Percentiles rank a stretch among this genome's conserved stretches.
These are phyloP conservation scores for Panaeolus cyanescens DNA, from an alignment of 768 basidiomycete species.

Conservation along the genomic window DNA sequence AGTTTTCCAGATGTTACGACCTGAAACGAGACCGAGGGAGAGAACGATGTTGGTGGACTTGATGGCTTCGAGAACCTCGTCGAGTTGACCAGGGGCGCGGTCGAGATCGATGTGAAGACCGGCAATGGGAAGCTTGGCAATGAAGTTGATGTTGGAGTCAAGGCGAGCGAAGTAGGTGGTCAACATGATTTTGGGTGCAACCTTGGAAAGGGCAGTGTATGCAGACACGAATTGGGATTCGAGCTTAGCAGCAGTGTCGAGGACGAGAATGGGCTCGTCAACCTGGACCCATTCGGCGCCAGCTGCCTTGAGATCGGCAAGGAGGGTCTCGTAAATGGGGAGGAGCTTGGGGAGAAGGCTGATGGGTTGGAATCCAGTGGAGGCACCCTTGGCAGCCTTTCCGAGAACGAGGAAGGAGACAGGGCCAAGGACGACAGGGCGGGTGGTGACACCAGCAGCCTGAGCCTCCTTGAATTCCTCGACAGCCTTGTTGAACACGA, in stretches of 20 bases:
- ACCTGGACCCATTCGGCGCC: conserved; percentile 96
- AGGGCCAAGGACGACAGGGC: conserved; percentile 95
- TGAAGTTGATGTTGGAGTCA: conserved; percentile 84
- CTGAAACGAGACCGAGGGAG: conserved; percentile 95
- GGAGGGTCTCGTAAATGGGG: conserved; percentile 88
- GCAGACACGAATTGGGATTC: conserved; percentile 80
- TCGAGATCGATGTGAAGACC: conserved; percentile 97
- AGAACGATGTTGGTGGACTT: conserved; percentile 81
- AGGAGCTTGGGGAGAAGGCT: conserved; percentile 87
- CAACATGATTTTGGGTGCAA: conserved; percentile 89
- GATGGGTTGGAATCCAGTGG: conserved; percentile 86
- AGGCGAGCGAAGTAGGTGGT: conserved; percentile 98
- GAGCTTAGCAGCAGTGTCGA: conserved; percentile 77
- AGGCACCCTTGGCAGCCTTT: conserved; percentile 86
- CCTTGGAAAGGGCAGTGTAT: conserved; percentile 79
- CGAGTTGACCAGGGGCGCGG: conserved; percentile 90
- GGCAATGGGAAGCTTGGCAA: conserved; percentile 89
- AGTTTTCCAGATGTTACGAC: conserved; percentile 99
- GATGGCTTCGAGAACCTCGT: conserved; percentile 76
- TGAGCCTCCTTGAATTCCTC: conserved; percentile 95
- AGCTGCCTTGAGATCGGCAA: conserved; percentile 87
- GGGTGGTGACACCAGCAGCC: conserved; percentile 83
- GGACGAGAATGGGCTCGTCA: conserved; percentile 95
- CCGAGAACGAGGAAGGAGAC: conserved; percentile 93
- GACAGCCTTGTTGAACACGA: conserved; percentile 94